Conservation (phyloP, 108 stramenopile genomes). For the Cyclotella kingstonii region DNA sequence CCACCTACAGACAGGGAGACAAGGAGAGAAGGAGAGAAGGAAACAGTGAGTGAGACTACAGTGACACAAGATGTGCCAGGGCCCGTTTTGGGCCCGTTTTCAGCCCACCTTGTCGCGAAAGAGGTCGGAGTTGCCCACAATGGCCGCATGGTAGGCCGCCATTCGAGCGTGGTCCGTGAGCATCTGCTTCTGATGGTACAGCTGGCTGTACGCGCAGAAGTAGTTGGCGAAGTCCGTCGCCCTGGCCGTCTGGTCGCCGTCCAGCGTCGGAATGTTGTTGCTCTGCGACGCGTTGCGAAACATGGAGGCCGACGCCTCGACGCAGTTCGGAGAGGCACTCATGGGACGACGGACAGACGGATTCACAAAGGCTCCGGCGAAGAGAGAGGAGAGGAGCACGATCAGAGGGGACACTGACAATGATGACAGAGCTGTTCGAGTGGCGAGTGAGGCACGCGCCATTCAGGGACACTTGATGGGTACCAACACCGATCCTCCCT, state of each 20-base stretch:
- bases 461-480: too few relatives aligned
- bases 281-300: constrained; percentile 9
- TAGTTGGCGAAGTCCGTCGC: constrained; percentile 95
- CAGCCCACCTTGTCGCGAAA: constrained; percentile 91
- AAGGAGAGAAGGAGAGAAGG: not conserved
- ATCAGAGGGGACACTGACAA: too few relatives aligned
- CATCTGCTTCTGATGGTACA: constrained; percentile 99
- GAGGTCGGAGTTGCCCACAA: constrained; percentile 87
- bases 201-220: constrained; percentile 90
- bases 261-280: constrained; percentile 80
- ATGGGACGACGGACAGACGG: too few relatives aligned
- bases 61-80: too few relatives aligned
- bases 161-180: constrained; percentile 97
- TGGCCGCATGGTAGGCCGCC: constrained; percentile 97
- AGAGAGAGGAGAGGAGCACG: too few relatives aligned
- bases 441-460: too few relatives aligned
- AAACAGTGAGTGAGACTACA: too few relatives aligned
- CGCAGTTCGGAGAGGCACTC: too few relatives aligned
- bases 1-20: constrained; percentile 33
- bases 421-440: too few relatives aligned
- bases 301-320: not conserved
- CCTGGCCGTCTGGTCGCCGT: constrained; percentile 78
- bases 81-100: too few relatives aligned
- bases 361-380: too few relatives aligned
- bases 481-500: too few relatives aligned